These are phyloP conservation scores for Yarrowia divulgata DNA, from an alignment of 805 yeast genomes.

Conservation along the genomic window DNA sequence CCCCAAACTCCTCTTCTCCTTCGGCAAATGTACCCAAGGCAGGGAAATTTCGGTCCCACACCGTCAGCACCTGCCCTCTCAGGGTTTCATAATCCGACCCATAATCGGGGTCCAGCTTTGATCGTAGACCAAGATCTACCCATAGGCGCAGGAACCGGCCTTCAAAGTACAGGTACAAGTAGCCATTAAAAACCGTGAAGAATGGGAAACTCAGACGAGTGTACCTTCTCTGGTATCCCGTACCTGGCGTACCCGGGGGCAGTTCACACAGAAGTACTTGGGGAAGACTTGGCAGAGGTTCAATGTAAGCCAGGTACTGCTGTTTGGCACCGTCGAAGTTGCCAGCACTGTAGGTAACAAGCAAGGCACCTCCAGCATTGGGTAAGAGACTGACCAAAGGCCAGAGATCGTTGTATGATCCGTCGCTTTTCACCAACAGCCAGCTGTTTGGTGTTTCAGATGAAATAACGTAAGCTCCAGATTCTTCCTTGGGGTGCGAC, in stretches of 20 bases:
- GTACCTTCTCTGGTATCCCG: neutral
- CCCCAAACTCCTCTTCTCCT: neutral
- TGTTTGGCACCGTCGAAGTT: too few species aligned
- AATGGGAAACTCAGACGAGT: neutral
- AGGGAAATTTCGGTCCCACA: neutral
- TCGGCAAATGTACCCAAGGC: neutral
- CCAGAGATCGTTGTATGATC: neutral
- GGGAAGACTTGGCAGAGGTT: neutral
- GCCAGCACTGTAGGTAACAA: neutral
- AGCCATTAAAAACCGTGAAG: neutral
- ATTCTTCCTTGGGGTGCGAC: neutral
- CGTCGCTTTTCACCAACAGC: too few species aligned
- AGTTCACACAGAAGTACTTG: neutral
- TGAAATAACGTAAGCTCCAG: neutral
- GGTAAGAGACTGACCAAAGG: neutral
- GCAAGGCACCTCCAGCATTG: neutral
- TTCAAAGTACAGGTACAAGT: neutral
- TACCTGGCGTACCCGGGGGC: neutral
- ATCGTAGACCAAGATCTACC: neutral
- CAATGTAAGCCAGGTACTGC: neutral
- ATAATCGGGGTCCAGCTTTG: neutral
- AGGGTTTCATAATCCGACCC: neutral
- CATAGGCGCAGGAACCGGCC: neutral
- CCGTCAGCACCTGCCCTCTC: neutral
- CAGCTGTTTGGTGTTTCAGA: too few species aligned